Evolutionary conservation across 345 rosid species (phyloP), one percentile per base, ranked within the genome.

Genomic region (Sonneratia caseolaris): DNA sequence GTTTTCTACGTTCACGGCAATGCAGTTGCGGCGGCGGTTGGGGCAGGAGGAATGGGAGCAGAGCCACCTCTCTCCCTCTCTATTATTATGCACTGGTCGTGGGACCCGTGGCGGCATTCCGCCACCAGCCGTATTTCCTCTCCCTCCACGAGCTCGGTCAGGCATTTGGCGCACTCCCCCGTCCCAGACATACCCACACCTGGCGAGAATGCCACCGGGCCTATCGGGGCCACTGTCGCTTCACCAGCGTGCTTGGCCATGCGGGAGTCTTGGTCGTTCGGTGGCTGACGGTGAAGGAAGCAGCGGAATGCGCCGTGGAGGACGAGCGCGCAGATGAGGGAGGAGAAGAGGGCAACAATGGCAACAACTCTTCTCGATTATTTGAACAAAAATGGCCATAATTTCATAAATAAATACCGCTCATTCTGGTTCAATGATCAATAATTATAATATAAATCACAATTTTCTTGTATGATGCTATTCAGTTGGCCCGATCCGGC

Each of bases 161-260:
- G 81, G 84, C 97, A 92, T 22, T 90, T 92, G 0, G 90, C 87
- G 70, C 97, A 92, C 76, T 90, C 97, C 40, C 81, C 82, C 69
- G 76, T 80, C 14, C 90, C 94, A 0, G 84, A 82, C 22, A 86
- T 80, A 70, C 84, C 81, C 65, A 82, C 68, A 77, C 82, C 96
- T 5, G 77, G 49, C 21, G 82, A 56, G 77, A 84, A 89, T 61
- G 80, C 81, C 77, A 79, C 48, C 37, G 70, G 74, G 64, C 74
- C 76, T 75, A 73, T 21, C 1, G 70, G 51, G 6, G 72, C 71
- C 0, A 73, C 71, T 1, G 70, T 73, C 37, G 62, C 72, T 51
- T 70, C 69, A 18, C 42, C 6, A 7, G 71, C 53, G 35, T 87
- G 75, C 74, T 89, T 85, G 42, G 64, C 43, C 5, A 65, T 76